Evolutionary conservation across 768 basidiomycete species (phyloP).

Genomic region (Leccinum barrowsii): DNA sequence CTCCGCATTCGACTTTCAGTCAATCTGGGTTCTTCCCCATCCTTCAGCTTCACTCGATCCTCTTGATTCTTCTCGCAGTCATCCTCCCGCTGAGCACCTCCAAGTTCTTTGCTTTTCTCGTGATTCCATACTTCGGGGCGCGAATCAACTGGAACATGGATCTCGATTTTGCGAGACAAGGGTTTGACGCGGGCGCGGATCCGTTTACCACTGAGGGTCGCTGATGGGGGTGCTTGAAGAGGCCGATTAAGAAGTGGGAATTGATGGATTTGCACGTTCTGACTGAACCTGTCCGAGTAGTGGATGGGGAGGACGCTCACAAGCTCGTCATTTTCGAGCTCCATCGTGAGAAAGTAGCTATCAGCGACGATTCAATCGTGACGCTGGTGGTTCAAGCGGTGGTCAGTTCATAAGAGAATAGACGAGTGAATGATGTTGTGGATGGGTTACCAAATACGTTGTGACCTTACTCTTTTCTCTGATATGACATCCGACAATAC

Average conservation of each 20-base stretch:
- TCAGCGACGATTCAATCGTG: not conserved
- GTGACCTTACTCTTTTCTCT: too few species aligned
- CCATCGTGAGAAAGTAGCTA: slow-evolving; percentile 24
- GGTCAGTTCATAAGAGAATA: too few species aligned
- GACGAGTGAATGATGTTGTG: too few species aligned
- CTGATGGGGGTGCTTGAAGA: slow-evolving; percentile 74
- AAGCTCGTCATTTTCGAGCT: slow-evolving; percentile 50
- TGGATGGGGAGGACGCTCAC: slow-evolving; percentile 70
- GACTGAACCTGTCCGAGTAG: slow-evolving; percentile 56
- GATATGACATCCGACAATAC: not conserved
- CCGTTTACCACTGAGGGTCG: slow-evolving; percentile 66
- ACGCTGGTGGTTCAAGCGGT: not conserved
- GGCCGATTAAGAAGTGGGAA: slow-evolving; percentile 75
- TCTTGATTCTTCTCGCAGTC: slow-evolving; percentile 79
- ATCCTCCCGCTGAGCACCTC: slow-evolving; percentile 63
- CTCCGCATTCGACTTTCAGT: slow-evolving; percentile 70
- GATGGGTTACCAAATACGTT: not conserved
- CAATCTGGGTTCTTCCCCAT: slow-evolving; percentile 59
- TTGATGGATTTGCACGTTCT: slow-evolving; percentile 75
- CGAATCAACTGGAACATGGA: slow-evolving; percentile 80
- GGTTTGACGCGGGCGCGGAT: slow-evolving; percentile 74
- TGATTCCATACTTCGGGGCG: slow-evolving; percentile 78
- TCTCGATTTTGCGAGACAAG: slow-evolving; percentile 57
- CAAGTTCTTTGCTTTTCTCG: slow-evolving; percentile 66
- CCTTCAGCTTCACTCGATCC: slow-evolving; percentile 39